Base-by-base conservation (phyloP, 2,329 filamentous ascomycete genomes). In the Teratosphaeria viscida region DNA sequence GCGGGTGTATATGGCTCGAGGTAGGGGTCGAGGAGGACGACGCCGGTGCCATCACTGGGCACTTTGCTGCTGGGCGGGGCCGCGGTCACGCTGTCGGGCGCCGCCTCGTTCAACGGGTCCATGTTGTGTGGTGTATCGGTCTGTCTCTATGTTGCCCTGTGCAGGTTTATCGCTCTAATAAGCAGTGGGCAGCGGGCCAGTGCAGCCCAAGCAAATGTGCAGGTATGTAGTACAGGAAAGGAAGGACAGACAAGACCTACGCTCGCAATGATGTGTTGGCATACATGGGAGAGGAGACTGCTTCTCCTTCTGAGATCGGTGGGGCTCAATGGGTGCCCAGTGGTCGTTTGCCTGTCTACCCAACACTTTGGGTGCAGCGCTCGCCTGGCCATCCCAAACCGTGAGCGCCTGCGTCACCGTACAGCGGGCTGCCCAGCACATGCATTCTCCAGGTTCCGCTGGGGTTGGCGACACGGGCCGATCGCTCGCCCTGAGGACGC, bases 21-120 rank as follows among this genome's bases (percentile, higher is more conserved):
- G 84, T 87, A 97, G 54, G 92, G 90, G 72, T 99, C 94, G 61
- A 97, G 81, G 73, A 89, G 78, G 65, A 95, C 76, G 57, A 96
- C 91, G 67, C 92, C 94, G 95, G 88, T 90, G 73, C 87, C 87
- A 70, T 91, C 88, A 56, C 81, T 84, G 56, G 86, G 81, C 53
- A 85, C 74, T 55, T 81, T 75, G 56, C 80, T 75, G 61, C 76
- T 77, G 32, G 79, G 75, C 58, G 78, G 74, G 61, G 77, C 76
- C 47, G 69, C 71, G 64, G 68, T 67, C 58, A 79, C 68, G 59
- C 75, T 76, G 69, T 79, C 78, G 52, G 72, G 71, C 43, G 78
- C 77, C 52, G 72, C 69, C 62, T 75, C 70, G 71, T 78, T 79
- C 66, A 78, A 69, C 59, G 69, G 62, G 60, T 74, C 71, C 72